Percentiles rank a stretch among this genome's conserved stretches.
Evolutionary conservation across 73 alveolate species (phyloP).

Genomic region (Paramecium sonneborni): DNA sequence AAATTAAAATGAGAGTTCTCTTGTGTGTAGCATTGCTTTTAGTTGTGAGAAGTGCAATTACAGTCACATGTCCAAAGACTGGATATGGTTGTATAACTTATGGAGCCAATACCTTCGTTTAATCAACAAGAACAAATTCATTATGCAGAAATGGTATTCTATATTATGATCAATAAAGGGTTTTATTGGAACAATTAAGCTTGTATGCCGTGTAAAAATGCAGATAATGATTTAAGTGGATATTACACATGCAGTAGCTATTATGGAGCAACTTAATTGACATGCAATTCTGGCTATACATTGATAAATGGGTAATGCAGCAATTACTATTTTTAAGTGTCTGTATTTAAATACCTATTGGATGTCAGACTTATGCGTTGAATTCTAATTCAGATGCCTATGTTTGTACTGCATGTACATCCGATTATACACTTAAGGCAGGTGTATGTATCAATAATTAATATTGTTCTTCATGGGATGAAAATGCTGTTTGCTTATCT

Average conservation of each 20-base stretch:
- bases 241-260: neutral
- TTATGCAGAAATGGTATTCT: slow-evolving; percentile 9
- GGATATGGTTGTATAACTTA: neutral
- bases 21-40: neutral
- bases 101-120: neutral
- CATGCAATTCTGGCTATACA: neutral
- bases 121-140: neutral
- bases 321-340: neutral
- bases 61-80: neutral
- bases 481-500: neutral
- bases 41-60: neutral
- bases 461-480: neutral
- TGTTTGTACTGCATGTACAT: neutral
- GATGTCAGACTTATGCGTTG: neutral
- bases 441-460: slow-evolving; percentile 2
- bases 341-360: neutral
- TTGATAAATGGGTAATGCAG: neutral
- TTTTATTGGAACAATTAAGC: slow-evolving; percentile 6
- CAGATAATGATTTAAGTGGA: neutral
- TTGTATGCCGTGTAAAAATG: neutral
- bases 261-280: neutral
- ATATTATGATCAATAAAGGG: neutral
- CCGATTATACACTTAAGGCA: slow-evolving; percentile 1
- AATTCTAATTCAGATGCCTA: neutral
- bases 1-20: slow-evolving; percentile 13